Base-by-base conservation (phyloP, 2,329 filamentous ascomycete species). In the Colletotrichum simmondsii region DNA sequence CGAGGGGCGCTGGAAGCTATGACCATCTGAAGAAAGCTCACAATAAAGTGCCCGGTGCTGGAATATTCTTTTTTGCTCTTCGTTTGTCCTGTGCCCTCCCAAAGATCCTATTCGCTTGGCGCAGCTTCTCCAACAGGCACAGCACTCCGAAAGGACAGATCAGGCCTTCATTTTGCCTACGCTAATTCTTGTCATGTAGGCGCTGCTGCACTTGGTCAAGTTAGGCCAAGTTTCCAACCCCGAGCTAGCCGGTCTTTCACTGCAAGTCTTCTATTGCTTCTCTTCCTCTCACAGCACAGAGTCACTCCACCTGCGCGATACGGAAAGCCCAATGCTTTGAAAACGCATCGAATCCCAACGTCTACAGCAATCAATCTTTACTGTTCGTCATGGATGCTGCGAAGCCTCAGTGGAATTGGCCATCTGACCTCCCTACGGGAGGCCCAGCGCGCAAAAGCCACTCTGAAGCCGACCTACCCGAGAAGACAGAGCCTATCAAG, bases 11-110 rank as follows among this genome's bases (percentile, higher is more conserved):
- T 3, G 3, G 66, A 71, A 73, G 71, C 71, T 73, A 73, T 73
- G 71, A 71, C 71, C 66, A 65, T 10, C 53, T 14, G 56, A 22
- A 32, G 56, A 60, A 16, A 72, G 66, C 66, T 71, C 32, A 58
- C 42, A 49, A 71, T 73, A 73, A 73, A 73, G 71, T 65, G 37
- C 37, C 37, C 16, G 70, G 66, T 58, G 67, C 67, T 71, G 66
- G 67, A 73, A 73, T 71, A 71, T 73, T 73, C 71, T 73, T 71
- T 65, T 53, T 26, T n/a, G 24, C 28, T 16, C 11, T 12, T 19
- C 24, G 19, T 10, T 24, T 22, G 28, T 32, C 35, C 24, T 32
- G n/a, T 53, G 65, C 42, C 49, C 35, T 67, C 57, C 56, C 32
- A 61, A 56, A 37, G 49, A 65, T 30, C 7, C 22, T 22, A 49